These are phyloP conservation scores for Leishmania tarentolae DNA, from an alignment of 208 protist genomes.

Conservation along the genomic window DNA sequence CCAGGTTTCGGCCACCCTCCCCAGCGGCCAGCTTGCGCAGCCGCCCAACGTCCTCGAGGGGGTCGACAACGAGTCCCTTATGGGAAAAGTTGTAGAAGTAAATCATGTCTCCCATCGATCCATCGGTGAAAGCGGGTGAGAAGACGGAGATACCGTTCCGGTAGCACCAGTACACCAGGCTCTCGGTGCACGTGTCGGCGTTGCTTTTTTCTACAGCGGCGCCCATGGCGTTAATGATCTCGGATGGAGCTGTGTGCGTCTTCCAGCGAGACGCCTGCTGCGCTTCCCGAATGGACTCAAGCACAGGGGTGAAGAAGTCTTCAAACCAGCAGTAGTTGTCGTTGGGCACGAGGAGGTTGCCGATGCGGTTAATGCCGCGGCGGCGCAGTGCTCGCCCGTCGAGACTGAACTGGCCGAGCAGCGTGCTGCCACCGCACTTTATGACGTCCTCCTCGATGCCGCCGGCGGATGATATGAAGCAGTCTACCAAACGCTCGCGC, in stretches of 20 bases:
- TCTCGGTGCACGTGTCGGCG: constrained; percentile 94
- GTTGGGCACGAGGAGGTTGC: constrained; percentile 99
- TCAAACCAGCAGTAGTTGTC: constrained; percentile 99
- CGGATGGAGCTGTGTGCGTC: constrained; percentile 92
- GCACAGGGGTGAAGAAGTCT: constrained; percentile 99
- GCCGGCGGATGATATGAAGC: constrained; percentile 98
- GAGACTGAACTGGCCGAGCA: constrained; percentile 95
- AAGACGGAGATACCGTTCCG: constrained; percentile 99
- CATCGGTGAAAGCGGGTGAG: constrained; percentile 99
- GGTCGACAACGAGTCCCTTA: constrained; percentile 97
- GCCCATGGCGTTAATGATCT: constrained; percentile 97
- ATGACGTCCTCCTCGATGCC: constrained; percentile 99
- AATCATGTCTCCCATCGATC: constrained; percentile 99
- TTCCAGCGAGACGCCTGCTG: constrained; percentile 83
- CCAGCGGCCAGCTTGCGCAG: constrained; percentile 40
- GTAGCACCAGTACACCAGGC: constrained; percentile 98
- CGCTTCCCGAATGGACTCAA: constrained; percentile 92
- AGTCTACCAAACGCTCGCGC: constrained; percentile 95
- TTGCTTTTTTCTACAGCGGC: constrained; percentile 68
- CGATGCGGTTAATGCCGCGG: constrained; percentile 98
- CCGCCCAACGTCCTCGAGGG: constrained; percentile 85
- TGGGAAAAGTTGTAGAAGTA: constrained; percentile 99
- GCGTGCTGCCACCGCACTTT: constrained; percentile 97
- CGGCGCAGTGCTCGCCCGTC: constrained; percentile 89
- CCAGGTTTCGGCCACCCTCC: constrained; percentile 34